Conservation (phyloP, 2,329 filamentous ascomycete genomes). For the Leptodontidium sp. region DNA sequence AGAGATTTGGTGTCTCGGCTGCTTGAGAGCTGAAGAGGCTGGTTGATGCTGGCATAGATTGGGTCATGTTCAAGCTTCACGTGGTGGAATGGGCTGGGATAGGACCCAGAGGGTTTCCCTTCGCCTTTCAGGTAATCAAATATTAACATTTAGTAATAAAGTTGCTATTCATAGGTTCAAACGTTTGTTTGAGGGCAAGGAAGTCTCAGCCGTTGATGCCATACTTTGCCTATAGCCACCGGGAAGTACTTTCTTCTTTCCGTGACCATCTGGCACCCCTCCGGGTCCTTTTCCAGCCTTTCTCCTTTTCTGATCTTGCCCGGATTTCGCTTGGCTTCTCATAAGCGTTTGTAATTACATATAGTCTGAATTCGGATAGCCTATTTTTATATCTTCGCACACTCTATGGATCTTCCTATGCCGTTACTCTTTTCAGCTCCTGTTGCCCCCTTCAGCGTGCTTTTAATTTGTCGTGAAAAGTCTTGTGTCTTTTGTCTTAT, state of each 20-base stretch:
- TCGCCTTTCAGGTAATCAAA: not conserved
- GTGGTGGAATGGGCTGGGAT: not conserved
- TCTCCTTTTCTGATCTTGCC: too few relatives aligned
- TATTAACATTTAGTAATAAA: not conserved
- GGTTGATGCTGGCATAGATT: not conserved
- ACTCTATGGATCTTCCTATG: too few relatives aligned
- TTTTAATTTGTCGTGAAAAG: too few relatives aligned
- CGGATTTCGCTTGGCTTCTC: too few relatives aligned
- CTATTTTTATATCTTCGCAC: too few relatives aligned
- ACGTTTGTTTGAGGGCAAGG: not conserved
- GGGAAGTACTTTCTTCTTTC: not conserved
- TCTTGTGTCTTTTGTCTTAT: too few relatives aligned
- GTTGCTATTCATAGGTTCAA: not conserved
- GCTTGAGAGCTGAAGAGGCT: slow-evolving; percentile 51
- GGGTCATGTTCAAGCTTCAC: not conserved
- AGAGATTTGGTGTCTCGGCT: slow-evolving; percentile 72
- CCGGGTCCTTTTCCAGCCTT: too few relatives aligned
- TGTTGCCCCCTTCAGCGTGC: too few relatives aligned
- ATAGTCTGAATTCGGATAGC: too few relatives aligned
- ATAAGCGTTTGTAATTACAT: too few relatives aligned
- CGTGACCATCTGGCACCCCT: too few relatives aligned
- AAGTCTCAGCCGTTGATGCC: not conserved
- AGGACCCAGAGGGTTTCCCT: not conserved
- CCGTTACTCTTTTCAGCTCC: too few relatives aligned
- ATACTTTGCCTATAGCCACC: not conserved